Evolutionary conservation across 2,329 filamentous ascomycete genomes (phyloP), one percentile per base, ranked within the genome.

Genomic region (Coleophoma eucalyptorum): DNA sequence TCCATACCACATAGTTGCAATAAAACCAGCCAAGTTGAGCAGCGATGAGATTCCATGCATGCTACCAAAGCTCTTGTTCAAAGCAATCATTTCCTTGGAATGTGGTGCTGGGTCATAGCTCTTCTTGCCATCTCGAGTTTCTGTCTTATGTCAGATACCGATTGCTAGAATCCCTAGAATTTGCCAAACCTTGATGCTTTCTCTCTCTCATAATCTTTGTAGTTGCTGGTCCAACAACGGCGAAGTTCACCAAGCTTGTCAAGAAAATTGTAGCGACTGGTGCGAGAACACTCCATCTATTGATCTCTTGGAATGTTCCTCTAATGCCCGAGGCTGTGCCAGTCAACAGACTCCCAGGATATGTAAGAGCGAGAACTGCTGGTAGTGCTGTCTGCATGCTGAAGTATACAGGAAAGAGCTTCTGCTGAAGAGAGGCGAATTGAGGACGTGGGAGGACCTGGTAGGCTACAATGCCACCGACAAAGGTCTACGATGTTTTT

Each of bases 361-460:
- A 93, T 4, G 93, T 97, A 50, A 95, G 66, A 18, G 87, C 86
- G 16, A 97, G 74, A 19, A 89, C 64, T 15, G 86, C 68, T 0
- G 94, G 90, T 1, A 93, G 74, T 5, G 79, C 77, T 4, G 90
- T 85, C 72, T 97, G 93, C 51, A 97, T 74, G 43, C 81, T 76
- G 68, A 97, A 97, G 76, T 96, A 99, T 62, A 90, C 78, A 33
- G 90, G 90, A 73, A 97, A 96, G 48, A 92, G 81, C 56, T 82
- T 82, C 58, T 83, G 79, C 70, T 97, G 93, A 32, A 97, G 80
- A 16, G 83, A 77, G 21, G 86, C 83, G 74, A 99, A 97, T 65
- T 90, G 83, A 0, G 89, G 82, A 21, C 90, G 83, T 21, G 90
- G 83, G 35, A 97, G 83, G 11, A 81, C 79, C 64, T 79, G 84